A percentile compares a stretch with the other conserved stretches of the same genome.
These are phyloP conservation scores for Penicillium crystallinum DNA, from an alignment of 495 filamentous ascomycete species.

Conservation along the genomic window DNA sequence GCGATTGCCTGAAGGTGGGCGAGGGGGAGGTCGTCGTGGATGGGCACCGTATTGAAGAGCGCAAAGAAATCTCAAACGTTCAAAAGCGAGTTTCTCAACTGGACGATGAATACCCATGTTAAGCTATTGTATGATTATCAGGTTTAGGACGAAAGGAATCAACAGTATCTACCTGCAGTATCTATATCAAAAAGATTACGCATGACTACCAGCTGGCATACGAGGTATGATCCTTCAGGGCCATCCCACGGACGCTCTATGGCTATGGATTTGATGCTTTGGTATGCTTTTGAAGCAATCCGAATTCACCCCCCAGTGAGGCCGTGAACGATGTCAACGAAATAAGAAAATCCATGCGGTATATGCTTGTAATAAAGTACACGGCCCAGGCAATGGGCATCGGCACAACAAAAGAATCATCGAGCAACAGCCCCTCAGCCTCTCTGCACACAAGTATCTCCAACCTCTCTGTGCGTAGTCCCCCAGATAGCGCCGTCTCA, in stretches of 20 bases:
- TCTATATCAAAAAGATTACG: background rate
- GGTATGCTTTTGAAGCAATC: background rate
- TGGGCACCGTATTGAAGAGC: constrained; percentile 38
- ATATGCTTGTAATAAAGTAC: constrained; percentile 40
- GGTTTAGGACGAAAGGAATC: constrained; percentile 1
- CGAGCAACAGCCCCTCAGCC: background rate
- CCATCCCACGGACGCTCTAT: background rate
- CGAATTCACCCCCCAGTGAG: background rate
- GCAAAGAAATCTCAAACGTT: background rate
- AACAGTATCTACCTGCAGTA: background rate
- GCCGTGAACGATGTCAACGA: background rate
- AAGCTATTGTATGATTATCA: constrained; percentile 16
- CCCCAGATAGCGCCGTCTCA: background rate
- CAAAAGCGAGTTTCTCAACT: background rate
- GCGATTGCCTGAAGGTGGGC: constrained; percentile 35
- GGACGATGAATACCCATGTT: constrained; percentile 8
- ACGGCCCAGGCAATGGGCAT: constrained; percentile 19
- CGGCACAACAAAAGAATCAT: constrained; percentile 13
- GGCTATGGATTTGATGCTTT: background rate
- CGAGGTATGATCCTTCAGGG: background rate
- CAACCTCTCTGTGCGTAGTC: background rate
- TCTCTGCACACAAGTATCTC: background rate
- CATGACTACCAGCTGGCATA: background rate
- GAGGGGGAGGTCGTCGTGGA: constrained; percentile 34
- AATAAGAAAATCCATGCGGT: constrained; percentile 30